These are phyloP conservation scores for Boletus sp. DNA, from an alignment of 768 basidiomycete species.

Conservation along the genomic window DNA sequence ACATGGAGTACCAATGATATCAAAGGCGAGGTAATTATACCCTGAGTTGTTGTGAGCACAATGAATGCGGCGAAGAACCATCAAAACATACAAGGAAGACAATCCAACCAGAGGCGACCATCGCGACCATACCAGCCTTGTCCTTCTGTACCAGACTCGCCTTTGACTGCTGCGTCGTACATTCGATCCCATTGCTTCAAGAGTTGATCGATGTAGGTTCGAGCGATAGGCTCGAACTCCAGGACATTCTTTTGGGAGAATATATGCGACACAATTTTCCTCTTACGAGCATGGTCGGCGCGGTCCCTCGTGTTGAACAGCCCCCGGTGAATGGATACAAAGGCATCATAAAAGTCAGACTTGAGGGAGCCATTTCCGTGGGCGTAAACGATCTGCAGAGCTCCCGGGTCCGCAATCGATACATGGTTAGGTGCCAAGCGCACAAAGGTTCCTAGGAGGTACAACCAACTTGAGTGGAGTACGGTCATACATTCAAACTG, in stretches of 20 bases:
- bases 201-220: constrained; percentile 55
- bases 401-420: constrained; percentile 75
- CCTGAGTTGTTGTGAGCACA: constrained; percentile 30
- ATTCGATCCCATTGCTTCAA: constrained; percentile 77
- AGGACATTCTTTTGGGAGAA: constrained; percentile 83
- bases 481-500: neutral
- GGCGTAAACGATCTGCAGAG: constrained; percentile 72
- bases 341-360: constrained; percentile 74
- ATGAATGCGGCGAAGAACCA: neutral
- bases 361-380: constrained; percentile 85
- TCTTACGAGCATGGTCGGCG: constrained; percentile 78
- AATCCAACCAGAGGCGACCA: constrained; percentile 72
- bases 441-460: constrained; percentile 53
- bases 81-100: constrained; percentile 59
- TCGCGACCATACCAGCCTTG: constrained; percentile 59
- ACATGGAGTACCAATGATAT: constrained; percentile 60
- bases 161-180: constrained; percentile 52
- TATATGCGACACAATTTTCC: constrained; percentile 87
- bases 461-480: neutral
- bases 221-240: constrained; percentile 82
- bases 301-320: constrained; percentile 81
- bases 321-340: constrained; percentile 71
- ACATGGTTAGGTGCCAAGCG: constrained; percentile 77
- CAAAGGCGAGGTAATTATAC: constrained; percentile 67
- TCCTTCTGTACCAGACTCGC: constrained; percentile 57